These are phyloP conservation scores for Quercus phellos DNA, from an alignment of 331 rosid genomes.

Conservation along the genomic window DNA sequence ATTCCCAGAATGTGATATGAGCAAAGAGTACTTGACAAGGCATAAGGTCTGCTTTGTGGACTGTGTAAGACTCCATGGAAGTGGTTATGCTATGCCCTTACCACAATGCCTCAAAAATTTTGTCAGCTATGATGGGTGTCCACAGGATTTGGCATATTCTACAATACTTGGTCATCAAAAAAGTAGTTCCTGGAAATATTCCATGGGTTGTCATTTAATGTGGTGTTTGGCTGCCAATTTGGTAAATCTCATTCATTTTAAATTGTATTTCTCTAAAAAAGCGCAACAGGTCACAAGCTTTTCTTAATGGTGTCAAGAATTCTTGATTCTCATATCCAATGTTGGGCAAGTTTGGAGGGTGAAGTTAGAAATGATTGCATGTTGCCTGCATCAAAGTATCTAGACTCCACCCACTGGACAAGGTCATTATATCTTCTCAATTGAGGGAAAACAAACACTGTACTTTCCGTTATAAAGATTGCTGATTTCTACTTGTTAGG, in stretches of 20 bases:
- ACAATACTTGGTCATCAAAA: background rate
- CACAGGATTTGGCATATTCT: background rate
- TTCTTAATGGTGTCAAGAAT: background rate
- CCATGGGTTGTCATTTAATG: background rate
- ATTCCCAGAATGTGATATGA: background rate
- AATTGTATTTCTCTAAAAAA: background rate
- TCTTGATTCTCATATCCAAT: background rate
- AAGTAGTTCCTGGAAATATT: background rate
- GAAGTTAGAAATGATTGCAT: background rate
- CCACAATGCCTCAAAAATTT: background rate
- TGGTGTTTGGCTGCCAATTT: background rate
- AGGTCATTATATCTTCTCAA: background rate
- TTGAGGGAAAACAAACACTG: background rate
- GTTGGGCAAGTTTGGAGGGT: background rate
- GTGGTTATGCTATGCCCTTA: background rate
- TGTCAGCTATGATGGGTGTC: background rate
- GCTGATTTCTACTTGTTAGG: background rate
- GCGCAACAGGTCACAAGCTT: background rate
- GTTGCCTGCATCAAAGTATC: background rate
- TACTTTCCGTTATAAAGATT: background rate
- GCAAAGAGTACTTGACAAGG: background rate
- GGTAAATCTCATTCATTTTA: background rate
- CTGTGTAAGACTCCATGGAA: background rate
- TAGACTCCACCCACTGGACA: background rate
- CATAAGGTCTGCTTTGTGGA: background rate